Conservation (phyloP, 176 grass and related monocot genomes). For the Chloris gayana region DNA sequence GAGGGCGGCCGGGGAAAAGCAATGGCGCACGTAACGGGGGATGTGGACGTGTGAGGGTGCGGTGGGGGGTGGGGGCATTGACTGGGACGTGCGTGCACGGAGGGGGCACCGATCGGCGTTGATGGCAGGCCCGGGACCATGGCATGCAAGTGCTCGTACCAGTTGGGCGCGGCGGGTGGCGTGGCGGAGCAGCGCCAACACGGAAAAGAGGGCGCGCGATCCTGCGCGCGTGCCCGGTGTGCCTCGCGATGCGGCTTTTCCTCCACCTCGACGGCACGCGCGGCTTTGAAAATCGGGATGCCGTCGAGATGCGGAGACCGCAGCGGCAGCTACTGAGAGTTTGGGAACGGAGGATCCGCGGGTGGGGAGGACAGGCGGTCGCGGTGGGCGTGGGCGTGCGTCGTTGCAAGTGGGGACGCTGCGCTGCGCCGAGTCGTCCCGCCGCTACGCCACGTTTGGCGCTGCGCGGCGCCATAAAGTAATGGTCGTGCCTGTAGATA, state of each 20-base stretch:
- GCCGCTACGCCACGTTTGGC: conserved; percentile 41
- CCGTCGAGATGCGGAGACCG: neutral
- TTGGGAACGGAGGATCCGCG: neutral
- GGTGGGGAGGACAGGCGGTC: conserved; percentile 16
- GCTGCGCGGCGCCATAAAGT: conserved; percentile 35
- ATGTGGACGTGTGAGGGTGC: conserved; percentile 41
- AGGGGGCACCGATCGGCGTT: conserved; percentile 47
- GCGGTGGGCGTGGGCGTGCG: conserved; percentile 40
- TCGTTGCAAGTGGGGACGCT: conserved; percentile 24
- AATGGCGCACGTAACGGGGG: conserved; percentile 35
- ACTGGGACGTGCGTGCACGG: conserved; percentile 56
- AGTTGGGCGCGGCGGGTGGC: conserved; percentile 11
- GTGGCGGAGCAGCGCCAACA: conserved; percentile 27
- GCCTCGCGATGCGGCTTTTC: fast-evolving
- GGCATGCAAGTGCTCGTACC: conserved; percentile 26
- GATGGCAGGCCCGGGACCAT: conserved; percentile 29
- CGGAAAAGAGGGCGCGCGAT: neutral
- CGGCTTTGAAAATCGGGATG: no score
- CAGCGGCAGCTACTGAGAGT: neutral
- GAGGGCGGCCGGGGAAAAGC: conserved; percentile 19
- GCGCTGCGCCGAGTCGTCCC: neutral
- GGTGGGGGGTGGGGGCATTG: conserved; percentile 47
- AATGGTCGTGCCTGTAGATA: conserved; percentile 19
- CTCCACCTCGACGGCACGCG: no score
- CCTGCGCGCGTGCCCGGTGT: neutral